A percentile compares a stretch with the other conserved stretches of the same genome.
Evolutionary conservation across 2,329 filamentous ascomycete genomes (phyloP).

Genomic region (Xylariaceae sp.): DNA sequence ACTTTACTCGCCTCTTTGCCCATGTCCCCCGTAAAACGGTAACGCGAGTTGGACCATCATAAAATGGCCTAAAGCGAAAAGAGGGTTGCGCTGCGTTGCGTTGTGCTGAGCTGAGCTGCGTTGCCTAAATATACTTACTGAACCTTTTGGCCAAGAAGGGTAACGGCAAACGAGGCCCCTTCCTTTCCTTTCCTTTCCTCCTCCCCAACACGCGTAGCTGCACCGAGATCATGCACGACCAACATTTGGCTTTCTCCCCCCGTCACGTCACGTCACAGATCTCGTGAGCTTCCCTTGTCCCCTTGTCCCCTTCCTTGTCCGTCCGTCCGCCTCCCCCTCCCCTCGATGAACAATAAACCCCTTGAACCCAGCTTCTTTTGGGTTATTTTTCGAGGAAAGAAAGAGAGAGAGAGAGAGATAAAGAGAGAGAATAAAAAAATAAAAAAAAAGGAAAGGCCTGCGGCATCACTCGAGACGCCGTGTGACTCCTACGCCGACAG

Average conservation of each 20-base stretch:
- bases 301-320: too few species aligned
- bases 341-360: slow-evolving; percentile 1
- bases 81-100: too few species aligned
- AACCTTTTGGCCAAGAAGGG: slow-evolving; percentile 27
- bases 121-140: neutral
- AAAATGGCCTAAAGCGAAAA: too few species aligned
- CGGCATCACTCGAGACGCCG: slow-evolving; percentile 27
- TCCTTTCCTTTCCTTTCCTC: too few species aligned
- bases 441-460: slow-evolving; percentile 3
- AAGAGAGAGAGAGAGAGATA: too few species aligned
- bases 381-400: too few species aligned
- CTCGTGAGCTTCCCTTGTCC: slow-evolving; percentile 27
- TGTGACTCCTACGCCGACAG: slow-evolving; percentile 25
- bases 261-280: slow-evolving; percentile 24
- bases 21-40: too few species aligned
- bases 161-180: slow-evolving; percentile 30
- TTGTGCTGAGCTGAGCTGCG: too few species aligned
- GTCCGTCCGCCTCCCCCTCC: too few species aligned
- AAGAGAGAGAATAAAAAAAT: too few species aligned
- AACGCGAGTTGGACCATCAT: too few species aligned
- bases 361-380: slow-evolving; percentile 26
- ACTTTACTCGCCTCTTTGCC: too few species aligned
- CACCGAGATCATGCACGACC: slow-evolving; percentile 32
- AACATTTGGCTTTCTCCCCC: slow-evolving; percentile 11
- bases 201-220: slow-evolving; percentile 24